phyloP scores from a whole-genome alignment of 148 eudicot genomes.

The Rhododendron vialii region DNA sequence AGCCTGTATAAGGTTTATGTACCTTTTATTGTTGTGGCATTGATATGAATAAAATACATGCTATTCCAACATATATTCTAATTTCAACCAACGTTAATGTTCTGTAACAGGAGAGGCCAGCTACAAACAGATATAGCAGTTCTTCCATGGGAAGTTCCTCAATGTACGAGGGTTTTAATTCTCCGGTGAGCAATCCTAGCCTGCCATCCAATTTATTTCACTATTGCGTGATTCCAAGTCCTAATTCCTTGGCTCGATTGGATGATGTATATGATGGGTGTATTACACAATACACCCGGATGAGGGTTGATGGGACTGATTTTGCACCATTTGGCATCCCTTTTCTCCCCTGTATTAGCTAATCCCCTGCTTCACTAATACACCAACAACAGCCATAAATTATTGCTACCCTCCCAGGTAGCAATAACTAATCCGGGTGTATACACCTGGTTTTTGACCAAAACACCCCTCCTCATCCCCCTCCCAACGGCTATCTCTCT shows the following conservation, averaged over 20 bases:
- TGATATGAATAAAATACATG: background rate
- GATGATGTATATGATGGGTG: too few species aligned
- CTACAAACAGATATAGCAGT: constrained; percentile 43
- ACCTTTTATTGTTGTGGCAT: background rate
- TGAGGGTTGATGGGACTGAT: too few species aligned
- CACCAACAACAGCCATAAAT: too few species aligned
- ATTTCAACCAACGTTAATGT: background rate
- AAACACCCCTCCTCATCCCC: too few species aligned
- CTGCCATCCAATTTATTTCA: background rate
- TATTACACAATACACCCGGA: too few species aligned
- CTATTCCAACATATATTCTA: background rate
- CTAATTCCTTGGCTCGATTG: constrained; percentile 10
- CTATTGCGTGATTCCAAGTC: constrained; percentile 1
- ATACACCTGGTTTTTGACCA: too few species aligned
- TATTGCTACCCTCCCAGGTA: too few species aligned
- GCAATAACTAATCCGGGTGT: too few species aligned
- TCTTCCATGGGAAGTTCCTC: constrained; percentile 43
- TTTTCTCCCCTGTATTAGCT: too few species aligned
- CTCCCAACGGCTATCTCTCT: too few species aligned
- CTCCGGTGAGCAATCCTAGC: constrained; percentile 49
- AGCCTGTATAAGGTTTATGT: background rate
- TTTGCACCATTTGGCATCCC: too few species aligned
- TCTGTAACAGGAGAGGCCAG: constrained; percentile 52
- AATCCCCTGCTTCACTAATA: too few species aligned
- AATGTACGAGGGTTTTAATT: constrained; percentile 49